Conservation (phyloP, 441 rosid genomes). For the Adansonia rubrostipa region DNA sequence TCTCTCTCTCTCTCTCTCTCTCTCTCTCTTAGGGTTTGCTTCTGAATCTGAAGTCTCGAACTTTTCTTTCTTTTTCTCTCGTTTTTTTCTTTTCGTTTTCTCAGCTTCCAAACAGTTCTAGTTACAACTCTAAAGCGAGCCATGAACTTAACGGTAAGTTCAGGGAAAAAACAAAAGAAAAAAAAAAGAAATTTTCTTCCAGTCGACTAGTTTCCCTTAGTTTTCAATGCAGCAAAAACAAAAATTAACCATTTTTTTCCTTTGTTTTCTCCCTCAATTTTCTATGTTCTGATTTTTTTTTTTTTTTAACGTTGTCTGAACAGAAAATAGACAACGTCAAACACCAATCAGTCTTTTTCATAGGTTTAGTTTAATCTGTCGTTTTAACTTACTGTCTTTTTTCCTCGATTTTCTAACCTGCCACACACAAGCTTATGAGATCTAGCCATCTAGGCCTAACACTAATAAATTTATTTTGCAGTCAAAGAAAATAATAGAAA, state of each 20-base stretch:
- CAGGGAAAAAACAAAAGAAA: not conserved
- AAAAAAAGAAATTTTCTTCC: not conserved
- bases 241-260: not conserved
- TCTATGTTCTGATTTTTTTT: not conserved
- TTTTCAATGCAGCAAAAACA: not conserved
- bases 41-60: not conserved
- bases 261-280: not conserved
- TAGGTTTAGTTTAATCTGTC: constrained; percentile 9
- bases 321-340: not conserved
- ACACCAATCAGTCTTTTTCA: not conserved
- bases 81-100: not conserved
- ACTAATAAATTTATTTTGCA: not conserved
- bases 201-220: not conserved
- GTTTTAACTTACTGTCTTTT: not conserved
- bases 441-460: not conserved
- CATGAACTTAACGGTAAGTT: constrained; percentile 20
- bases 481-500: not conserved
- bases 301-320: constrained; percentile 9
- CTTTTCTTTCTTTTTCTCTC: not conserved
- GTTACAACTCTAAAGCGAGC: constrained; percentile 3
- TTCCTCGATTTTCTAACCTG: constrained; percentile 3
- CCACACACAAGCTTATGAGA: constrained; percentile 19
- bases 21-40: not conserved
- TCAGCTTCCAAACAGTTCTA: constrained; percentile 17
- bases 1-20: not conserved